Evolutionary conservation across 2,329 filamentous ascomycete species (phyloP).

Genomic region (Pezicula neosporulosa): DNA sequence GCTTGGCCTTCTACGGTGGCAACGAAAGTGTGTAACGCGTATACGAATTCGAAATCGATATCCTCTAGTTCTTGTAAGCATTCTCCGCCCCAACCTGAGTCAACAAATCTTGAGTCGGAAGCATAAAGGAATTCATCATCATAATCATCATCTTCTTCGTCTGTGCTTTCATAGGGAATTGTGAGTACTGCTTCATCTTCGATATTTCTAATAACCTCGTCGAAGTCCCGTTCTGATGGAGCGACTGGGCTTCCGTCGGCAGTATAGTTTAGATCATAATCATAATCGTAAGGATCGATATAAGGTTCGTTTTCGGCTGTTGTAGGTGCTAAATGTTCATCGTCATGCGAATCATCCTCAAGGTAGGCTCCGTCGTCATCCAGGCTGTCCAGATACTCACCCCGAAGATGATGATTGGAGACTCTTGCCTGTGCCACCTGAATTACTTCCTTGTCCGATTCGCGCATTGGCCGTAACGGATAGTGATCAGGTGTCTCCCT

Average conservation of each 20-base stretch:
- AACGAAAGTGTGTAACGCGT: conserved; percentile 95
- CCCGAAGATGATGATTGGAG: conserved; percentile 43
- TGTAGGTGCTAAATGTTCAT: background rate
- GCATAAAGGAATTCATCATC: conserved; percentile 46
- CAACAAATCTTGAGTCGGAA: conserved; percentile 60
- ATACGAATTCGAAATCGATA: conserved; percentile 99
- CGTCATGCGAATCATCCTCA: background rate
- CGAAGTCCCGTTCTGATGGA: conserved; percentile 1
- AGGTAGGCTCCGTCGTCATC: conserved; percentile 13
- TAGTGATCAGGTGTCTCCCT: conserved; percentile 24
- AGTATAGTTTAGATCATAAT: conserved; percentile 54
- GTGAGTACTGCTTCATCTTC: conserved; percentile 13
- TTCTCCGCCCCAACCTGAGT: conserved; percentile 71
- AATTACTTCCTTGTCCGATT: conserved; percentile 18
- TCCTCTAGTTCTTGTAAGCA: conserved; percentile 95
- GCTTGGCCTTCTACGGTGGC: conserved; percentile 97
- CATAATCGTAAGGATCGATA: conserved; percentile 10
- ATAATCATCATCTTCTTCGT: conserved; percentile 57
- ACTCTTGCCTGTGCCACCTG: conserved; percentile 17
- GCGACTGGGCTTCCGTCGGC: conserved; percentile 35
- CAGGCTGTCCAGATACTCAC: conserved; percentile 39
- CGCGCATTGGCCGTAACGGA: conserved; percentile 17
- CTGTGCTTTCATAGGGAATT: conserved; percentile 43
- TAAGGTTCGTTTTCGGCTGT: background rate
- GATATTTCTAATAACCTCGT: conserved; percentile 20